Conservation (phyloP, 148 eudicot species). For the Chenopodium formosanum region DNA sequence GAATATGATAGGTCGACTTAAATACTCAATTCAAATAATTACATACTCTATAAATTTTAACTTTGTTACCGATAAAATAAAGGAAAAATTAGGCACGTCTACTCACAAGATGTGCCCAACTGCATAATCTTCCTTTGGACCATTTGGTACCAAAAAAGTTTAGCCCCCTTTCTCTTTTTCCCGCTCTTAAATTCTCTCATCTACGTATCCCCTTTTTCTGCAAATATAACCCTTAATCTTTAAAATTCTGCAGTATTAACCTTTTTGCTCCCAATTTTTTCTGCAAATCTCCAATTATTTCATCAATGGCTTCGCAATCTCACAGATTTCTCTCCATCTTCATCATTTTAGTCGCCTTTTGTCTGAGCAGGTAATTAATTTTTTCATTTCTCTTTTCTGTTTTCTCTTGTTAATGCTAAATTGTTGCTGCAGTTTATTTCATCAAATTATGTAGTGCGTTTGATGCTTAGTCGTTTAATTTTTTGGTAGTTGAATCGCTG, state of each 20-base stretch:
- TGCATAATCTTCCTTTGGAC: no score
- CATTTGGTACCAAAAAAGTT: neutral
- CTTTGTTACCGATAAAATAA: no score
- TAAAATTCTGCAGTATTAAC: neutral
- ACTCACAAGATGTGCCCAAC: no score
- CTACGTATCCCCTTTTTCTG: neutral
- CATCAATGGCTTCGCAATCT: constrained; percentile 19
- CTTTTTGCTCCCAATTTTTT: neutral
- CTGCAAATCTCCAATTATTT: neutral
- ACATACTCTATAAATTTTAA: no score
- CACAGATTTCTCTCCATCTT: constrained; percentile 19
- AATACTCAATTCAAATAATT: no score
- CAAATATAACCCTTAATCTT: neutral
- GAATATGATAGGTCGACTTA: no score
- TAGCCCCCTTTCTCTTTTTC: constrained; percentile 4
- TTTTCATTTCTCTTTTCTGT: neutral
- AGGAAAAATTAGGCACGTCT: no score
- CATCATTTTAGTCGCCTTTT: constrained; percentile 10
- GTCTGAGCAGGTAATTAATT: constrained; percentile 17
- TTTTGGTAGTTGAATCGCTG: neutral
- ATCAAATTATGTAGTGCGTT: neutral
- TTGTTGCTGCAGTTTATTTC: neutral
- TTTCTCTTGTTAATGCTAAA: neutral
- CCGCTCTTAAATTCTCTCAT: neutral
- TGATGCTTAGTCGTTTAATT: neutral